These are phyloP conservation scores for Sporisorium sorghi DNA, from an alignment of 1,284 basidiomycete species.

Conservation along the genomic window DNA sequence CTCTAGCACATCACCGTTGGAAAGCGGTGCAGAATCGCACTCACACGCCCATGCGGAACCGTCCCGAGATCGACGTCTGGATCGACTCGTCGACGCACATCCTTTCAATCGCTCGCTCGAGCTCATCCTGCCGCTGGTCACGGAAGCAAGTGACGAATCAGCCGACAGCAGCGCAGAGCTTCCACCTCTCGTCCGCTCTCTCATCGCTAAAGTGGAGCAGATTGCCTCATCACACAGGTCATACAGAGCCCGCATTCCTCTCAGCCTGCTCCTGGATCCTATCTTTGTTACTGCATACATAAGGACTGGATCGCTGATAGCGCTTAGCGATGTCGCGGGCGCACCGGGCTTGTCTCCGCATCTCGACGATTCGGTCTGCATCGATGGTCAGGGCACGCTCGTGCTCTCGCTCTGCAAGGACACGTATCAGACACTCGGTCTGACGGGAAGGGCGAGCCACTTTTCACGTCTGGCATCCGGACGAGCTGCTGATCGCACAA, in stretches of 20 bases:
- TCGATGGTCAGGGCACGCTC: constrained; percentile 64
- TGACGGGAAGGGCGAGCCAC: constrained; percentile 61
- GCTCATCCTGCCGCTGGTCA: constrained; percentile 36
- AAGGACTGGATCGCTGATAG: constrained; percentile 51
- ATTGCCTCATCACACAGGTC: constrained; percentile 17
- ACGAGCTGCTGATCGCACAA: constrained; percentile 61
- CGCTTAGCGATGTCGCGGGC: constrained; percentile 39
- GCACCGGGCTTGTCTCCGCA: constrained; percentile 40
- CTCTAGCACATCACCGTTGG: background rate
- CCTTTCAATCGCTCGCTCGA: constrained; percentile 61
- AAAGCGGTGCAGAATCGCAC: too few relatives aligned
- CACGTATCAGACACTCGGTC: constrained; percentile 66
- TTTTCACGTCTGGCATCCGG: constrained; percentile 58
- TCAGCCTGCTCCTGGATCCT: constrained; percentile 61
- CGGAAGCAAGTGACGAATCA: background rate
- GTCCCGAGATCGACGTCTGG: constrained; percentile 1
- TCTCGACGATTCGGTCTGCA: constrained; percentile 57
- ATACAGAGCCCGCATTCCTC: constrained; percentile 51
- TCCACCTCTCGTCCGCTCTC: constrained; percentile 8
- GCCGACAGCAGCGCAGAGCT: constrained; percentile 9
- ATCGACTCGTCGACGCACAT: constrained; percentile 40
- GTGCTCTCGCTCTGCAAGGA: constrained; percentile 63
- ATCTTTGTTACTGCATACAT: constrained; percentile 61
- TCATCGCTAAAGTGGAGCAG: constrained; percentile 14
- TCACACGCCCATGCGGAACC: background rate